Percentiles rank a stretch among this genome's conserved stretches.
These are phyloP conservation scores for Rhynchospora breviuscula DNA, from an alignment of 176 grass and related monocot genomes.

Conservation along the genomic window DNA sequence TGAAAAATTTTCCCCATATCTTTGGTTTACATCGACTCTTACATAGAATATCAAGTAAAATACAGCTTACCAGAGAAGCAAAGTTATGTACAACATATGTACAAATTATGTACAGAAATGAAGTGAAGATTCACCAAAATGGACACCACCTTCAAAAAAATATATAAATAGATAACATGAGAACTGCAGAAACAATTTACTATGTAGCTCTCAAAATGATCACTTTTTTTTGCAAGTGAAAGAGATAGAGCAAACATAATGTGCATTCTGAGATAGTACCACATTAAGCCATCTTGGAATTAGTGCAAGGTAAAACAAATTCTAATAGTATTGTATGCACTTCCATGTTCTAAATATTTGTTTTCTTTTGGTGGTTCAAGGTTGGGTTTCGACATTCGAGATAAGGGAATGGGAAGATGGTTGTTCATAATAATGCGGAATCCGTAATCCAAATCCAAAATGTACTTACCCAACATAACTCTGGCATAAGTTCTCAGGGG, in stretches of 20 bases:
- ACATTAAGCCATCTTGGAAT: neutral
- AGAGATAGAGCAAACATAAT: neutral
- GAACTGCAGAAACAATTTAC: slow-evolving; percentile 8
- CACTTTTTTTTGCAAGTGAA: neutral
- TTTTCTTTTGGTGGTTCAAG: neutral
- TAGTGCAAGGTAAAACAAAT: neutral
- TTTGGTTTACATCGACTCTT: neutral
- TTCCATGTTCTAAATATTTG: neutral
- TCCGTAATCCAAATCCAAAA: neutral
- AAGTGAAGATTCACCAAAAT: slow-evolving; percentile 59
- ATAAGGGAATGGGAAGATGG: neutral
- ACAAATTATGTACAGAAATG: slow-evolving; percentile 44
- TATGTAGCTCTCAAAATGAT: neutral
- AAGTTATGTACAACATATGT: slow-evolving; percentile 48
- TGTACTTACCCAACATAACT: slow-evolving; percentile 82
- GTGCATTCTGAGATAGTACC: neutral
- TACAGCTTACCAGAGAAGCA: neutral
- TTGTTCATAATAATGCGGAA: neutral
- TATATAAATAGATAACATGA: slow-evolving; percentile 18
- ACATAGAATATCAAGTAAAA: neutral
- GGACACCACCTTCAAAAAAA: slow-evolving; percentile 70
- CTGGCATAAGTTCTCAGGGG: slow-evolving; percentile 86
- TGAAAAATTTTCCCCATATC: neutral
- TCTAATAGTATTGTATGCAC: neutral
- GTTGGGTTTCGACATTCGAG: neutral